These are phyloP conservation scores for Mycena alexandri DNA, from an alignment of 768 basidiomycete species.

Conservation along the genomic window DNA sequence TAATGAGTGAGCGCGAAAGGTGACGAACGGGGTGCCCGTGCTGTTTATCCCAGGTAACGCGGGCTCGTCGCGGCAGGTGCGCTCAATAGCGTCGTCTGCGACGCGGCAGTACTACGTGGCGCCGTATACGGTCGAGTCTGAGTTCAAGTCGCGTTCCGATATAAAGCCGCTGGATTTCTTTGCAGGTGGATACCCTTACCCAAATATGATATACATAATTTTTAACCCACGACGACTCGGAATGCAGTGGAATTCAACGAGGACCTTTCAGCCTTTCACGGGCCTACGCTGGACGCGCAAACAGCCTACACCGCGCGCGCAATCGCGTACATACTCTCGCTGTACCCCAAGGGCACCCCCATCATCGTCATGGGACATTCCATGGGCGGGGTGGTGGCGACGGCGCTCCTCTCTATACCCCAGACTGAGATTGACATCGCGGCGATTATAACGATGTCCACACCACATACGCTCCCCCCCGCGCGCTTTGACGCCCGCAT, in stretches of 20 bases:
- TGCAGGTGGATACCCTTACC: constrained; percentile 66
- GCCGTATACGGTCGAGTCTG: constrained; percentile 66
- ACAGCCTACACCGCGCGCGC: constrained; percentile 78
- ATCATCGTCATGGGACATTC: constrained; percentile 93
- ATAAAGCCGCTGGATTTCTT: constrained; percentile 85
- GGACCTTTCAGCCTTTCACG: constrained; percentile 96
- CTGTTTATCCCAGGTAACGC: constrained; percentile 98
- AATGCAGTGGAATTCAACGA: constrained; percentile 95
- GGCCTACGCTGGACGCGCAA: constrained; percentile 87
- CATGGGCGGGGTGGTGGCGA: constrained; percentile 96
- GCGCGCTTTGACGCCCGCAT: constrained; percentile 88
- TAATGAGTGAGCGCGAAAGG: constrained; percentile 29
- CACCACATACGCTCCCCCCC: constrained; percentile 90
- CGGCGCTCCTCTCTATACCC: constrained; percentile 76
- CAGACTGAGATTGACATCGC: constrained; percentile 59
- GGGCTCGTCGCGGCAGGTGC: constrained; percentile 92
- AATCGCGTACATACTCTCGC: constrained; percentile 82
- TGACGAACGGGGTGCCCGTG: constrained; percentile 77
- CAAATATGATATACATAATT: neutral
- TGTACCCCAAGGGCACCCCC: constrained; percentile 72
- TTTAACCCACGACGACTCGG: neutral
- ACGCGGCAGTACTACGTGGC: constrained; percentile 80
- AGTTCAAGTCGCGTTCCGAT: constrained; percentile 60
- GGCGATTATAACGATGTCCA: constrained; percentile 94
- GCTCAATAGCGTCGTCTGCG: constrained; percentile 95